Evolutionary conservation across 1,284 basidiomycete species (phyloP).

Genomic region (Lentinus polychrous): DNA sequence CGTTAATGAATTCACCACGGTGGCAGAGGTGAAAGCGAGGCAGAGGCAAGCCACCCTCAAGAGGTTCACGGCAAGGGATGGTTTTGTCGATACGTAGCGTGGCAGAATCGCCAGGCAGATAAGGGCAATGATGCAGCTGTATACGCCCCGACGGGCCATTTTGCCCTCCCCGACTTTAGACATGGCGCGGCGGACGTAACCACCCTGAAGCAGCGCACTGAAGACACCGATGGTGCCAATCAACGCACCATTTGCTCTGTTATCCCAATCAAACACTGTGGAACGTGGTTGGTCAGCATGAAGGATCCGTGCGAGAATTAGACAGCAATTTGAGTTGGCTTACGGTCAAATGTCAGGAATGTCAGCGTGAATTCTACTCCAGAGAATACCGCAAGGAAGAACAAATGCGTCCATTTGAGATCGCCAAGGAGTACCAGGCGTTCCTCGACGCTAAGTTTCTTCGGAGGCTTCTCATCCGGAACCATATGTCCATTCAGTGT

Average conservation of each 20-base stretch:
- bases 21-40: slow-evolving; percentile 86
- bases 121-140: slow-evolving; percentile 65
- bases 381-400: slow-evolving; percentile 84
- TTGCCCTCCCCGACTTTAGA: slow-evolving; percentile 66
- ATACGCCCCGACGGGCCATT: slow-evolving; percentile 75
- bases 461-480: slow-evolving; percentile 10
- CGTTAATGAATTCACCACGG: slow-evolving; percentile 86
- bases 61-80: slow-evolving; percentile 44
- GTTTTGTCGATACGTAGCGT: slow-evolving; percentile 36
- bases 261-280: slow-evolving; percentile 81
- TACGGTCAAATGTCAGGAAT: slow-evolving; percentile 83
- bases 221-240: slow-evolving; percentile 86
- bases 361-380: slow-evolving; percentile 91
- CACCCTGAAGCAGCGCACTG: slow-evolving; percentile 82
- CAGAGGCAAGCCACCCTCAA: slow-evolving; percentile 73
- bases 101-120: slow-evolving; percentile 66
- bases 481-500: slow-evolving; percentile 11
- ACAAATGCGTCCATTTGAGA: slow-evolving; percentile 67
- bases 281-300: slow-evolving; percentile 7
- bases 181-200: slow-evolving; percentile 78
- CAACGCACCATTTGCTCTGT: slow-evolving; percentile 82
- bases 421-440: slow-evolving; percentile 45
- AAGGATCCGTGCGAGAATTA: neutral
- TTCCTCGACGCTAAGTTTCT: slow-evolving; percentile 33
- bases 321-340: slow-evolving; percentile 20